Evolutionary conservation across 1,284 basidiomycete species (phyloP).

Genomic region (Puccinia brachypodii): DNA sequence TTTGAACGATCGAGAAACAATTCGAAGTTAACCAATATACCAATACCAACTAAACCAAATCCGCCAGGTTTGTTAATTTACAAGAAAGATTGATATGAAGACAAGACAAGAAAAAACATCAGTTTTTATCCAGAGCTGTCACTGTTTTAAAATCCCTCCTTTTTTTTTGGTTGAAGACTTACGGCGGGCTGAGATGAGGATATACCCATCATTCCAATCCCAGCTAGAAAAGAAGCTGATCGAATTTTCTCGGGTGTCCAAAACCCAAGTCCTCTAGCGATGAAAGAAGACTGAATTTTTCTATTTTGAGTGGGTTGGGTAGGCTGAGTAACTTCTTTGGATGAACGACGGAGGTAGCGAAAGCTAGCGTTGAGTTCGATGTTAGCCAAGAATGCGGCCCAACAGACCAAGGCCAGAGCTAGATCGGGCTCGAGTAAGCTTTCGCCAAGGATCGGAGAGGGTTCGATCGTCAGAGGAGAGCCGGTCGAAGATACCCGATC

Average conservation of each 20-base stretch:
- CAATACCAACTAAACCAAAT: conserved; percentile 66
- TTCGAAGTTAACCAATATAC: conserved; percentile 84
- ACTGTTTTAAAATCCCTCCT: background rate
- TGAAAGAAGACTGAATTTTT: background rate
- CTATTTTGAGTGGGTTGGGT: background rate
- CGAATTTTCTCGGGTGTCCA: conserved; percentile 43
- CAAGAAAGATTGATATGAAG: background rate
- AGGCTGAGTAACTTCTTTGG: background rate
- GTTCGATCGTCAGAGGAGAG: conserved; percentile 5
- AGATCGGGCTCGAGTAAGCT: conserved; percentile 31
- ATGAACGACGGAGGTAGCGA: background rate
- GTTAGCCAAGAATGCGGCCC: conserved; percentile 42
- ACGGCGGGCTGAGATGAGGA: conserved; percentile 44
- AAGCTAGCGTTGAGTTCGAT: conserved; percentile 41
- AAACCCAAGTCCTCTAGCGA: conserved; percentile 19
- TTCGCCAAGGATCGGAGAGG: conserved; percentile 20
- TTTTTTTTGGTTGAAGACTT: conserved; percentile 6
- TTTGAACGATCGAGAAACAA: conserved; percentile 73
- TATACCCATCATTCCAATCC: conserved; percentile 42
- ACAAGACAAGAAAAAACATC: background rate
- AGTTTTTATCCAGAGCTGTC: conserved; percentile 20
- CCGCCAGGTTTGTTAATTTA: background rate
- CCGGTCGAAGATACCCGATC: background rate
- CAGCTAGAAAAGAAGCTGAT: conserved; percentile 24
- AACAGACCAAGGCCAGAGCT: conserved; percentile 21